Evolutionary conservation across 495 filamentous ascomycete genomes (phyloP).

Genomic region (Neurospora sp.): DNA sequence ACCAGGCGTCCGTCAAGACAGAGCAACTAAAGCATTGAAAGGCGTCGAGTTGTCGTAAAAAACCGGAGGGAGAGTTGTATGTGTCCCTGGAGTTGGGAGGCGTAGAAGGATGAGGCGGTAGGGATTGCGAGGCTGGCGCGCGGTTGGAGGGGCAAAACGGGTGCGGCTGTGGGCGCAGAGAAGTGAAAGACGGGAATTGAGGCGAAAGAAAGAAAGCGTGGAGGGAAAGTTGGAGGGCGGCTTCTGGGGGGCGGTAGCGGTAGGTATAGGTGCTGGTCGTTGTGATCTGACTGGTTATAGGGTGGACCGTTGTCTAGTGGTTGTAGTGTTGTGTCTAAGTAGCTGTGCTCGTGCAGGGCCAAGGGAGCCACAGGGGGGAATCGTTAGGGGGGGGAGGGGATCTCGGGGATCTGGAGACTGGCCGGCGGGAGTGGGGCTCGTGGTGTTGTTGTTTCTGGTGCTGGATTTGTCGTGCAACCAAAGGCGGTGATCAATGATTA

Average conservation of each 20-base stretch:
- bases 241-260: not conserved
- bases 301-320: not conserved
- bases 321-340: not conserved
- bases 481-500: not conserved
- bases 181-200: conserved; percentile 2
- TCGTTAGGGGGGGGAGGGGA: not conserved
- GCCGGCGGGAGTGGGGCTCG: not conserved
- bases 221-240: not conserved
- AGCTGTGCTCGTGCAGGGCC: not conserved
- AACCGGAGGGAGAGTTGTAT: conserved; percentile 6
- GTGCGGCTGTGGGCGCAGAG: not conserved
- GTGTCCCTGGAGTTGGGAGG: conserved; percentile 12
- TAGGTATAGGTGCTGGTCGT: not conserved
- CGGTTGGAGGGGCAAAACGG: conserved; percentile 1
- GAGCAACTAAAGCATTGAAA: conserved; percentile 29
- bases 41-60: conserved; percentile 7
- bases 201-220: conserved; percentile 1
- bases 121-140: not conserved
- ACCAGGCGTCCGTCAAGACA: conserved; percentile 17
- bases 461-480: not conserved
- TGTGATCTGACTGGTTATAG: not conserved
- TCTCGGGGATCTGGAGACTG: not conserved
- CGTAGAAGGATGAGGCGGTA: conserved; percentile 13
- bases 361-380: not conserved
- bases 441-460: not conserved